Evolutionary conservation across 768 basidiomycete genomes (phyloP), one percentile per base, ranked within the genome.

Genomic region (Fistulinella prunicolor): DNA sequence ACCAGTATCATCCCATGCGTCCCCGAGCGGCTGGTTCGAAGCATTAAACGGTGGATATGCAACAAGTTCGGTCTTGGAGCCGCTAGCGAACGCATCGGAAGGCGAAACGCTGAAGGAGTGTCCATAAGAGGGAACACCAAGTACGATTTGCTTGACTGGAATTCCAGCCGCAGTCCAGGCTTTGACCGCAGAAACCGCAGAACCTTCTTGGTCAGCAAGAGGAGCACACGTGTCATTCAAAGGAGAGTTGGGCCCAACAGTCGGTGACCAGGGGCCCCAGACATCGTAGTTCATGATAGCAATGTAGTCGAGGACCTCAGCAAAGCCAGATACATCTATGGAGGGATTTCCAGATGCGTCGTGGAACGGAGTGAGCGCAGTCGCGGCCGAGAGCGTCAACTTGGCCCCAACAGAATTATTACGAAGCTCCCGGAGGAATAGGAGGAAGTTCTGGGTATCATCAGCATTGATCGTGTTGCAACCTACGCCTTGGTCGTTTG

Each of bases 361-460:
- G 1, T 70, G 65, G 69, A 85, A 94, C 7, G 89, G 85, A 45
- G 63, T 74, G 44, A 84, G 70, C 38, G 80, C 75, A 12, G 79
- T 77, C 3, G 89, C 85, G 3, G 82, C 81, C 16, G 87, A 82
- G 35, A 94, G 68, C 23, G 80, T 80, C 39, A 88, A 64, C 13
- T 82, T 76, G 4, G 70, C 60, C 0, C 74, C 71, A 1, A 75
- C 71, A 3, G 82, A 71, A 24, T 79, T 71, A 16, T 53, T 50
- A 38, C 86, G 79, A 23, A 94, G 79, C 35, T 76, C 74, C 57
- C 82, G 73, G 14, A 94, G 73, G 72, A 94, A 88, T 6, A 70
- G 50, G 24, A 93, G 75, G 68, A 86, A 88, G 65, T 94, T 94
- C 36, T 77, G 72, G 0, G 82, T 78, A 61, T 96, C 94, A 43